These are phyloP conservation scores for button mushroom (Agaricus bisporus) DNA, from an alignment of 768 basidiomycete genomes.

Conservation along the genomic window DNA sequence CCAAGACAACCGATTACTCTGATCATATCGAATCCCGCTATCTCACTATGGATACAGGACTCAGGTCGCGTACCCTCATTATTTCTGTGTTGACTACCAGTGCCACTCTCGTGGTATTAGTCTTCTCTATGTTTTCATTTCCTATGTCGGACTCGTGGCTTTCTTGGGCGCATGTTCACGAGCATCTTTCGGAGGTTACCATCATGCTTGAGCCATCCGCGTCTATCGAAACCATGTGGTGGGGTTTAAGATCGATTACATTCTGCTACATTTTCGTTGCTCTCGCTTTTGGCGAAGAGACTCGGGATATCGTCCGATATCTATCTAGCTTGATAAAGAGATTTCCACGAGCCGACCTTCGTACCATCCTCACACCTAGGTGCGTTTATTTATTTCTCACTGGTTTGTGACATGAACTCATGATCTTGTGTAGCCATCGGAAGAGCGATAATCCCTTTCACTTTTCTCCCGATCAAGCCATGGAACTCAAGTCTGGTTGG, in stretches of 20 bases:
- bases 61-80: constrained; percentile 53
- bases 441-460: constrained; percentile 3
- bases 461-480: constrained; percentile 16
- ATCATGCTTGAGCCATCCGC: constrained; percentile 20
- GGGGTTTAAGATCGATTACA: constrained; percentile 33
- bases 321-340: constrained; percentile 10
- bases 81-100: constrained; percentile 39
- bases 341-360: neutral
- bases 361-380: constrained; percentile 1
- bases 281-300: constrained; percentile 32
- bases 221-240: constrained; percentile 30
- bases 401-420: neutral
- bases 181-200: constrained; percentile 29
- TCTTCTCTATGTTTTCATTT: constrained; percentile 32
- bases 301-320: constrained; percentile 30
- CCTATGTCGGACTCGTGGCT: constrained; percentile 29
- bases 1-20: constrained; percentile 20
- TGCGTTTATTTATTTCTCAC: neutral
- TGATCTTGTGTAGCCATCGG: neutral
- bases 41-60: constrained; percentile 30
- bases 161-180: constrained; percentile 44
- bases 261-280: constrained; percentile 31
- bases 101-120: constrained; percentile 31
- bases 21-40: constrained; percentile 34
- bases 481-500: constrained; percentile 44